Evolutionary conservation across 2,329 filamentous ascomycete genomes (phyloP).

Genomic region (Cercospora zeae-maydis): DNA sequence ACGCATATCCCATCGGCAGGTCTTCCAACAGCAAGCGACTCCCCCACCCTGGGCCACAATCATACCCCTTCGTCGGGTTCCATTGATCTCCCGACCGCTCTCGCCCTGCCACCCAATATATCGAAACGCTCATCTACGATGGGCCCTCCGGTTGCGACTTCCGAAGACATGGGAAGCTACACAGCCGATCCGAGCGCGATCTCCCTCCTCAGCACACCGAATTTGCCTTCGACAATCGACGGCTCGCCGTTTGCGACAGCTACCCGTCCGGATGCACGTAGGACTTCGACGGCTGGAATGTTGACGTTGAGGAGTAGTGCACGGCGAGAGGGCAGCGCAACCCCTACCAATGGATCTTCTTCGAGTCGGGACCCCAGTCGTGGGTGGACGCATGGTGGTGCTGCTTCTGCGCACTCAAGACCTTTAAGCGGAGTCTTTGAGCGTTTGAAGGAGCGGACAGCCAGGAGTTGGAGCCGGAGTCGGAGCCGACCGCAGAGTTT

Average conservation of each 20-base stretch:
- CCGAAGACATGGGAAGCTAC: neutral
- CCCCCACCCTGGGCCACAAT: neutral
- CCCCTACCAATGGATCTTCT: conserved; percentile 6
- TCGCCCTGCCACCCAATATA: neutral
- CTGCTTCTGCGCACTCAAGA: conserved; percentile 2
- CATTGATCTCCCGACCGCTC: neutral
- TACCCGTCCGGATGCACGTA: conserved; percentile 2
- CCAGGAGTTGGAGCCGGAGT: conserved; percentile 19
- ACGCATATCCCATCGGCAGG: neutral
- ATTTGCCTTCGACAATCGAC: neutral
- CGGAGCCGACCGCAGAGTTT: conserved; percentile 21
- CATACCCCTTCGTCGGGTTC: neutral
- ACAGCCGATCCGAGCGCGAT: neutral
- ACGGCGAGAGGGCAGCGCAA: conserved; percentile 3
- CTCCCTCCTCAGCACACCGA: neutral
- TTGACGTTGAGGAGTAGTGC: neutral
- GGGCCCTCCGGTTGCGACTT: neutral
- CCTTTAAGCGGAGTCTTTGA: conserved; percentile 22
- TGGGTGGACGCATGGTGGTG: neutral
- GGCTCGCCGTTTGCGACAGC: neutral
- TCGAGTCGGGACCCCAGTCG: neutral
- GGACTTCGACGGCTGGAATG: neutral
- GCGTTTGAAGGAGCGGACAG: conserved; percentile 15
- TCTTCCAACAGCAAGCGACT: neutral
- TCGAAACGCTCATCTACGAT: neutral